Evolutionary conservation across 345 rosid species (phyloP).

Genomic region (Arabis alpina): DNA sequence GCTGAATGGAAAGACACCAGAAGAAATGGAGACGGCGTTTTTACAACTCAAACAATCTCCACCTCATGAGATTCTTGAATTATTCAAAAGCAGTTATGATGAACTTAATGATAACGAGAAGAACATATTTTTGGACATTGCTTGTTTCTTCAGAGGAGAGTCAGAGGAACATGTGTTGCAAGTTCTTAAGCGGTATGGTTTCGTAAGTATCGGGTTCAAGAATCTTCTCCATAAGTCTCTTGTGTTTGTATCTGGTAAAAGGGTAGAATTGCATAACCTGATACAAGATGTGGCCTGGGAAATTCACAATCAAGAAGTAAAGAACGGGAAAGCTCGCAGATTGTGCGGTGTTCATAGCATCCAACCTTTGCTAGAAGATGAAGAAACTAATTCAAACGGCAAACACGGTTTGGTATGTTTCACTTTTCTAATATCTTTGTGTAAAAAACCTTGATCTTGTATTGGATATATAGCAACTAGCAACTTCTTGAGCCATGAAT

Average conservation of each 20-base stretch:
- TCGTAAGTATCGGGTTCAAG: slow-evolving; percentile 28
- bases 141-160: slow-evolving; percentile 35
- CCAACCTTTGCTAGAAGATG: slow-evolving; percentile 21
- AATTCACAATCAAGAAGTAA: slow-evolving; percentile 26
- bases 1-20: slow-evolving; percentile 11
- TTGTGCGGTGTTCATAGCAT: slow-evolving; percentile 7
- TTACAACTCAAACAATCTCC: slow-evolving; percentile 16
- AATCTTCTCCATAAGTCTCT: slow-evolving; percentile 42
- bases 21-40: slow-evolving; percentile 17
- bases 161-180: slow-evolving; percentile 5
- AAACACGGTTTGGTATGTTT: not conserved
- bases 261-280: slow-evolving; percentile 34
- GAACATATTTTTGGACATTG: slow-evolving; percentile 42
- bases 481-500: not conserved
- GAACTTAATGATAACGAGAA: slow-evolving; percentile 36
- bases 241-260: not conserved
- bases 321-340: slow-evolving; percentile 15
- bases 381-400: slow-evolving; percentile 2
- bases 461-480: not conserved
- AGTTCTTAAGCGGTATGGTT: slow-evolving; percentile 30
- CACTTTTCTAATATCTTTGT: not conserved
- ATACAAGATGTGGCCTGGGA: slow-evolving; percentile 29
- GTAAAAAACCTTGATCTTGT: not conserved
- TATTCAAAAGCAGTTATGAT: slow-evolving; percentile 39
- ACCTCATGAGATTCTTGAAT: slow-evolving; percentile 11